Base-by-base conservation (phyloP, 2,329 filamentous ascomycete genomes). In the Colletotrichum lini region DNA sequence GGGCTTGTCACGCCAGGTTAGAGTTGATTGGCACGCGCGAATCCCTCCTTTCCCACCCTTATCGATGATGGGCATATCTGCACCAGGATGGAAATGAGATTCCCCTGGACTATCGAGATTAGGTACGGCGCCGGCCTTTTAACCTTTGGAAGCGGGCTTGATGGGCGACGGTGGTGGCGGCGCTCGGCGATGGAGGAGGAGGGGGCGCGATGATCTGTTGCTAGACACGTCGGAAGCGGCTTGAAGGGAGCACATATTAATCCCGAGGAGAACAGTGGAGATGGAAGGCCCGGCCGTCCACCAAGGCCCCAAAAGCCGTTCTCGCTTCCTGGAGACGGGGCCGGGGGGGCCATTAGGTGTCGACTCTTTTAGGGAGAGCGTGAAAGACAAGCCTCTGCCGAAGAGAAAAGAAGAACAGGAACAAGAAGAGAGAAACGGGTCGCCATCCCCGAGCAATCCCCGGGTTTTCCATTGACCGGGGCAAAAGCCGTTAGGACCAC, bases 61-160 rank as follows among this genome's bases (percentile, higher is more conserved):
- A 60, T 53, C 63, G 63, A 67, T 67, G 63, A 70, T 61, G 67
- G 45, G 10, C 60, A 54, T 53, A 65, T 42, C 23, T 42, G 40
- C 23, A 58, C 63, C 40, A 47, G 63, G 50, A 65, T 53, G 53
- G 64, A 70, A 70, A 67, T 61, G 67, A 61, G 63, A 70, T 52
- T 52, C 57, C 67, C 63, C 63, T 70, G 67, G 63, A 50, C 49
- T 70, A 70, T 70, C 63, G 63, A 70, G 63, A 70, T 67, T 70
- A 57, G 63, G 67, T 57, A 57, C 47, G 63, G 57, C 63, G 63
- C 67, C 57, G 26, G 57, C 18, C 44, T 45, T 66, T 70, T 67
- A 67, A 67, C 57, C 64, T 67, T 62, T 60, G 38, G 57, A 44
- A 44, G 47, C 53, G 45, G 59, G 45, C 52, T 50, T 38, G 40